Base-by-base conservation (phyloP, 176 grass and related monocot genomes). In the Aegilops sharonensis region DNA sequence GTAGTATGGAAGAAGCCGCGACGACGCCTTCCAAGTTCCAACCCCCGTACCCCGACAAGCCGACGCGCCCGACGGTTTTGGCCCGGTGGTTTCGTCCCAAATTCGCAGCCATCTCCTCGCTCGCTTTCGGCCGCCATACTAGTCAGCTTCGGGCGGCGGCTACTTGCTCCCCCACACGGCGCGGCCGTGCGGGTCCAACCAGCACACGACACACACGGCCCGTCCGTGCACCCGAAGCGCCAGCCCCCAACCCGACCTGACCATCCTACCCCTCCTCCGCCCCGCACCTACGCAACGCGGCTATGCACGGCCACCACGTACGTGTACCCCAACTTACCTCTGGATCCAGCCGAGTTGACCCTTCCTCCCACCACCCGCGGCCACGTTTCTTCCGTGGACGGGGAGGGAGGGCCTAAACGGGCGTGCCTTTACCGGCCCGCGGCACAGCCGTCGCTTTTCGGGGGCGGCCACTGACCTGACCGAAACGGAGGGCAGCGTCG, bases 101-200 rank as follows among this genome's bases (percentile, higher is more conserved):
- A 61, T 54, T 21, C 54, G 7, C 6, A 59, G 18, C 54, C 54
- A n/a, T 64, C 43, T 30, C 18, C 31, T 4, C 7, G 75, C 31
- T 6, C 7, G 75, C 60, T 52, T 81, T 52, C 69, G 78, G 66
- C 64, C 29, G 80, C 47, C 10, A 47, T 11, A 47, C 43, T 25
- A 81, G 88, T 91, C 92, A 91, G 83, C 87, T 72, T 84, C 59
- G 84, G 92, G 50, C 87, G 89, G 89, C 92, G 77, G 68, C 81
- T 68, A 29, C 80, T 81, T 75, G 57, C 78, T 18, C 68, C 64
- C 60, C 66, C 43, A 13, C 73, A 70, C 81, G 68, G 82, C 64
- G 60, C 87, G 68, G 77, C 66, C 66, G 75, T 21, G 11, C 66
- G 31, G 32, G 17, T 54, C 64, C 64, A 77, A 61, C 80, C 29